These are phyloP conservation scores for Hyaloscypha finlandica DNA, from an alignment of 495 filamentous ascomycete species.

Conservation along the genomic window DNA sequence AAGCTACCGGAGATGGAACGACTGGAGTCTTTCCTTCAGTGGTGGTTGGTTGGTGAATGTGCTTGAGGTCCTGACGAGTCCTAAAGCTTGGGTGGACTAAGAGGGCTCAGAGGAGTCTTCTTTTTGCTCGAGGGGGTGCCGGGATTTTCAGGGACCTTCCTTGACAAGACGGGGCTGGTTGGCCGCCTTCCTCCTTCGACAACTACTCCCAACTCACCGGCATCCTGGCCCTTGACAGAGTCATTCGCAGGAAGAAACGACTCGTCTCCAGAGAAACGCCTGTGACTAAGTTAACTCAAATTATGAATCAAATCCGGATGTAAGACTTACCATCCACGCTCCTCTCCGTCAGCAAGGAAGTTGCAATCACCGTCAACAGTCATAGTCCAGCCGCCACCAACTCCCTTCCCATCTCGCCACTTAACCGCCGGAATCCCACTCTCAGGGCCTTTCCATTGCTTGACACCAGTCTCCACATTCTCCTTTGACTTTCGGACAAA, in stretches of 20 bases:
- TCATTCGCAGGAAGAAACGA: slow-evolving; percentile 50
- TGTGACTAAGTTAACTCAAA: slow-evolving; percentile 34
- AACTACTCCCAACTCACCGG: slow-evolving; percentile 37
- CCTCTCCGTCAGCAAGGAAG: slow-evolving; percentile 76
- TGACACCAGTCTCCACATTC: slow-evolving; percentile 32
- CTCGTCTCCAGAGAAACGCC: slow-evolving; percentile 78
- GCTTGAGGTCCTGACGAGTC: background rate
- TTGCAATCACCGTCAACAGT: slow-evolving; percentile 79
- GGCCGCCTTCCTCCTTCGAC: slow-evolving; percentile 32
- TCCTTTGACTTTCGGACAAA: slow-evolving; percentile 38
- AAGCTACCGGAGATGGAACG: background rate
- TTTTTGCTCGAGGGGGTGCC: background rate
- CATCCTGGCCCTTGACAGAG: slow-evolving; percentile 31
- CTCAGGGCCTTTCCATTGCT: slow-evolving; percentile 36
- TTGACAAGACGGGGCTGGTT: background rate
- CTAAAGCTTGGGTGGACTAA: background rate
- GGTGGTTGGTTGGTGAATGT: background rate
- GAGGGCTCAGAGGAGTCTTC: background rate
- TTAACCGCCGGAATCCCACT: slow-evolving; percentile 45
- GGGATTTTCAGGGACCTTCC: slow-evolving; percentile 9
- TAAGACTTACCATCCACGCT: slow-evolving; percentile 80
- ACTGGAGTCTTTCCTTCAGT: too few species aligned
- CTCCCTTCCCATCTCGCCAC: slow-evolving; percentile 67
- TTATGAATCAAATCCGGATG: slow-evolving; percentile 6
- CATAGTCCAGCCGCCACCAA: slow-evolving; percentile 81